Evolutionary conservation across 257 asterid species (phyloP), one percentile per base, ranked within the genome.

Genomic region (Solanum chiquidenum): DNA sequence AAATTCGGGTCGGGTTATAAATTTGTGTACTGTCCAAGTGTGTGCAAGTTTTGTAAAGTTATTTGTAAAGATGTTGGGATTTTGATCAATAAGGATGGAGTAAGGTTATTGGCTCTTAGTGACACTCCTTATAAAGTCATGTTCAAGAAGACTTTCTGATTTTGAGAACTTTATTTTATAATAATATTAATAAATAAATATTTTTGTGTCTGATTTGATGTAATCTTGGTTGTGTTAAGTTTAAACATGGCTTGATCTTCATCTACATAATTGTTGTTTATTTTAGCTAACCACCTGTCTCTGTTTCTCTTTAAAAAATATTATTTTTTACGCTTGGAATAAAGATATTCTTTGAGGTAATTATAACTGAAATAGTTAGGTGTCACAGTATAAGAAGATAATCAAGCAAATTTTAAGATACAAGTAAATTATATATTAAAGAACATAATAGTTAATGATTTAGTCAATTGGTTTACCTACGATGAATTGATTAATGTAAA

Each of bases 1-100:
- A 77, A 64, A 49, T 75, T 74, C 14, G 86, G 42, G 33, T 20
- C 34, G 23, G 86, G 25, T 76, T 85, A 88, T 21, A 88, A 88
- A 76, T 3, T 88, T 6, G 84, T 85, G 35, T 46, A 52, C 5
- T 82, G 87, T 74, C 87, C 90, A 6, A 86, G 85, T 35, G 88
- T 88, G 46, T 88, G 90, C 5, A 66, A 49, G n/a, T 13, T 6
- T 7, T 85, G 90, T 52, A 86, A 88, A 69, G 88, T 88, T 40
- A 46, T 85, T 20, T 88, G 90, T 33, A 88, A 77, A 85, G 90
- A 88, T 76, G 86, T 88, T 13, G 90, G 90, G 9, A 64, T 85
- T 8, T 76, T 60, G 2, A 34, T 69, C 9, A 21, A 13, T n/a
- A 64, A 86, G 12, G 83, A 62, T 79, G 88, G 86, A 64, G 84